Percentiles rank a stretch among this genome's conserved stretches.
Conservation (phyloP, 495 filamentous ascomycete genomes). For the Cercophora sp. region DNA sequence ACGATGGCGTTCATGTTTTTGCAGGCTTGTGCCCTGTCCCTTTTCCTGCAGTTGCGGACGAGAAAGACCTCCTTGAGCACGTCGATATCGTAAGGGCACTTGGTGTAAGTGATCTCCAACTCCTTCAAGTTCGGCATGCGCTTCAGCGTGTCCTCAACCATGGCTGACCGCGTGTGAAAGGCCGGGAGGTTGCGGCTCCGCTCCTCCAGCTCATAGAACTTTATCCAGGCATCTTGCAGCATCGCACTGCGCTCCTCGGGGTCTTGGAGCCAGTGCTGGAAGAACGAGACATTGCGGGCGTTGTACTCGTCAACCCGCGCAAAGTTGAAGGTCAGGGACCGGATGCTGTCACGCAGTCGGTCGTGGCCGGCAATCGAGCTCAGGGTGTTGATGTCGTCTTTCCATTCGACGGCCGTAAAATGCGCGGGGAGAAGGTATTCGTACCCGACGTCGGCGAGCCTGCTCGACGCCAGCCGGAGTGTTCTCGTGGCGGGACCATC, state of each 20-base stretch:
- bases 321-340: conserved; percentile 43
- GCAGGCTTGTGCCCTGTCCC: conserved; percentile 37
- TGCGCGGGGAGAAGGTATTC: conserved; percentile 38
- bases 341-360: conserved; percentile 38
- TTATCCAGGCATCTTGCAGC: conserved; percentile 35
- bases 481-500: conserved; percentile 35
- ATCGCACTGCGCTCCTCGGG: conserved; percentile 34
- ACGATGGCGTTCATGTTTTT: conserved; percentile 43
- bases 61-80: conserved; percentile 37
- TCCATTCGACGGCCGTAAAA: conserved; percentile 44
- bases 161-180: conserved; percentile 35
- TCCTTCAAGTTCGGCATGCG: conserved; percentile 40
- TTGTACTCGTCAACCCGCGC: conserved; percentile 40
- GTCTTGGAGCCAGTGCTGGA: conserved; percentile 40
- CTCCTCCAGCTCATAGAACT: conserved; percentile 38
- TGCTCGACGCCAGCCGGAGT: conserved; percentile 36
- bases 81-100: conserved; percentile 37
- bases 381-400: conserved; percentile 43
- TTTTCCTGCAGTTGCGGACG: conserved; percentile 40
- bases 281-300: conserved; percentile 35
- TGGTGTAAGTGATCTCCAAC: conserved; percentile 42
- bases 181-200: conserved; percentile 30
- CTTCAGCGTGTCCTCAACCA: conserved; percentile 40
- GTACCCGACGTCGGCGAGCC: conserved; percentile 42
- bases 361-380: conserved; percentile 41